A percentile compares a stretch with the other conserved stretches of the same genome.
These are phyloP conservation scores for Exophiala calicioides DNA, from an alignment of 2,329 filamentous ascomycete species.

Conservation along the genomic window DNA sequence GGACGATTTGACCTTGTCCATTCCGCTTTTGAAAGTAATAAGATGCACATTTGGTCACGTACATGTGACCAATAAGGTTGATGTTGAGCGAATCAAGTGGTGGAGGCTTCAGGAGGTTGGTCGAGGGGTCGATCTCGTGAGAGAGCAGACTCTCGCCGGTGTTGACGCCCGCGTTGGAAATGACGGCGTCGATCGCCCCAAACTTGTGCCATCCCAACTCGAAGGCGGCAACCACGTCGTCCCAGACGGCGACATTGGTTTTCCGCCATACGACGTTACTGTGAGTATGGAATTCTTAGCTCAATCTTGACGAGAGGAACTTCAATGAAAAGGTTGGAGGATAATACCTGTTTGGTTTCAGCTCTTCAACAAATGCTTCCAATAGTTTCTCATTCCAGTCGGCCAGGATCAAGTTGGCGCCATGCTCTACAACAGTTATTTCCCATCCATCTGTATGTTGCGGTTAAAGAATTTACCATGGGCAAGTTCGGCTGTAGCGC, in stretches of 20 bases:
- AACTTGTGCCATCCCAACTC: slow-evolving; percentile 24
- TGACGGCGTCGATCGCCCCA: slow-evolving; percentile 30
- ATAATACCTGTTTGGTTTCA: neutral
- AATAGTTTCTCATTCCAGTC: slow-evolving; percentile 5
- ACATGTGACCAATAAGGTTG: slow-evolving; percentile 29
- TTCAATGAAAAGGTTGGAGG: neutral
- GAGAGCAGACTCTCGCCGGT: slow-evolving; percentile 21
- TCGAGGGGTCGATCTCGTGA: slow-evolving; percentile 1
- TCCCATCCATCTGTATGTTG: neutral
- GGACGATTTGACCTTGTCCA: slow-evolving; percentile 6
- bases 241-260: slow-evolving; percentile 12
- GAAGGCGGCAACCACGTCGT: slow-evolving; percentile 27
- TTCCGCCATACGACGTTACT: slow-evolving; percentile 5
- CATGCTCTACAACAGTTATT: neutral
- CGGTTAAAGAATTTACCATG: slow-evolving; percentile 7
- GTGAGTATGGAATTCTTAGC: neutral
- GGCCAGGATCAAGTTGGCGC: slow-evolving; percentile 1
- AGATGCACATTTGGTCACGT: slow-evolving; percentile 28
- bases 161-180: slow-evolving; percentile 33
- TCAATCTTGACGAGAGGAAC: neutral
- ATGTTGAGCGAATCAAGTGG: slow-evolving; percentile 30
- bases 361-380: neutral
- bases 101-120: slow-evolving; percentile 5
- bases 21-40: slow-evolving; percentile 27
- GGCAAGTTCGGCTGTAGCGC: slow-evolving; percentile 26